These are phyloP conservation scores for Agrocybe praecox DNA, from an alignment of 768 basidiomycete species.

Conservation along the genomic window DNA sequence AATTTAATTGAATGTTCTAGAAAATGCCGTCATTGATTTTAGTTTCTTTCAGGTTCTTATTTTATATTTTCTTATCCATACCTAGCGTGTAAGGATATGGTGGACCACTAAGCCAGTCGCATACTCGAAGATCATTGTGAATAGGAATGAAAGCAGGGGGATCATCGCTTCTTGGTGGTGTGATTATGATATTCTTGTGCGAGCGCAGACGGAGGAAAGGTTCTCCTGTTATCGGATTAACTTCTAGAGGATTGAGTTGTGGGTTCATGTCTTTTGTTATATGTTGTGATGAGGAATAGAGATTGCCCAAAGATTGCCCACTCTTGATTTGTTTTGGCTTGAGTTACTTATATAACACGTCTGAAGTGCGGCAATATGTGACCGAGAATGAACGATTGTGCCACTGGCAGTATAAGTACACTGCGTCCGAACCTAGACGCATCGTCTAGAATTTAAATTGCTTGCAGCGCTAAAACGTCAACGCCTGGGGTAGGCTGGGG, in stretches of 20 bases:
- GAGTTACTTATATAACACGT: too few species aligned
- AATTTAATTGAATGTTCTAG: neutral
- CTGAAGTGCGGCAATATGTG: too few species aligned
- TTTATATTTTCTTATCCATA: neutral
- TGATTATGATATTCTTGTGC: conserved; percentile 58
- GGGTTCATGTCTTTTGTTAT: neutral
- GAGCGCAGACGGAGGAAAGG: conserved; percentile 50
- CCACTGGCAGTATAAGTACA: too few species aligned
- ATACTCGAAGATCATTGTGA: conserved; percentile 53
- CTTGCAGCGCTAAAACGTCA: too few species aligned
- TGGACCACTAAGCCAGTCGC: conserved; percentile 44
- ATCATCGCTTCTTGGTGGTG: conserved; percentile 55
- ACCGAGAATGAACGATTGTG: too few species aligned
- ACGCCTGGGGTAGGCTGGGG: too few species aligned
- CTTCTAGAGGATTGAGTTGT: conserved; percentile 24
- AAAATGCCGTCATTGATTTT: conserved; percentile 23
- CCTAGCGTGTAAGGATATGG: conserved; percentile 45
- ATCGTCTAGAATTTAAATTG: too few species aligned
- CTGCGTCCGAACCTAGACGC: too few species aligned
- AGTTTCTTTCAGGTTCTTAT: neutral
- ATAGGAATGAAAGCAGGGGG: conserved; percentile 30
- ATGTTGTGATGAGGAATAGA: too few species aligned
- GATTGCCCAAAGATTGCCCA: too few species aligned
- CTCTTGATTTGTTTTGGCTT: too few species aligned
- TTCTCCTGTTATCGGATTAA: conserved; percentile 31